Percentiles rank a stretch among this genome's conserved stretches.
phyloP scores from a whole-genome alignment of 345 rosid genomes.

The Tarenaya hassleriana region DNA sequence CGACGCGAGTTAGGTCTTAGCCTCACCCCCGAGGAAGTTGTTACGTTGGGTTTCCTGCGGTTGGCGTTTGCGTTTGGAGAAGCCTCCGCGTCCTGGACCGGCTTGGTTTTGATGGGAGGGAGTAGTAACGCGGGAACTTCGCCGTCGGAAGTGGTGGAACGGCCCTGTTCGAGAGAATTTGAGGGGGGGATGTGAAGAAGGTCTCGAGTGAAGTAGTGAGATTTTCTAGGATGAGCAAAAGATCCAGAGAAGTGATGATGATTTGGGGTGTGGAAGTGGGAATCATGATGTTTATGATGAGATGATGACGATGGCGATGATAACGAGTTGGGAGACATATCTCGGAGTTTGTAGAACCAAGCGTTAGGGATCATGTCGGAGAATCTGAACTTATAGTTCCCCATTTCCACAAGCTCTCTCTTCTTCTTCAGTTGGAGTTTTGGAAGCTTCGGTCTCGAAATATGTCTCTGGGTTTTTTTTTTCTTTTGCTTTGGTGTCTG shows the following conservation, averaged over 20 bases:
- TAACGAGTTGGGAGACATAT: constrained; percentile 27
- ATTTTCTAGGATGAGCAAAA: too few relatives aligned
- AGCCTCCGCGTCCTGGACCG: constrained; percentile 17
- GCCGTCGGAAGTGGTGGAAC: constrained; percentile 29
- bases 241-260: too few relatives aligned
- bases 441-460: too few relatives aligned
- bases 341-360: constrained; percentile 77
- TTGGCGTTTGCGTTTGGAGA: constrained; percentile 16
- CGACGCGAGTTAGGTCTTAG: constrained; percentile 46
- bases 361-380: constrained; percentile 66
- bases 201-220: constrained; percentile 6
- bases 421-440: constrained; percentile 13
- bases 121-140: too few relatives aligned
- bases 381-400: constrained; percentile 52
- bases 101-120: constrained; percentile 25
- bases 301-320: constrained; percentile 12
- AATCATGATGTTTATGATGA: too few relatives aligned
- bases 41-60: constrained; percentile 13
- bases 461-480: too few relatives aligned
- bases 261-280: too few relatives aligned
- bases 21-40: constrained; percentile 33
- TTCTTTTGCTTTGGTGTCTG: too few relatives aligned
- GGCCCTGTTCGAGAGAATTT: constrained; percentile 22
- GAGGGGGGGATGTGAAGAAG: constrained; percentile 27
- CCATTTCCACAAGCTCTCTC: constrained; percentile 37